A percentile compares a stretch with the other conserved stretches of the same genome.
phyloP scores from a whole-genome alignment of 225 moss, liverwort and hornwort genomes.

The Pseudisothecium myosuroides region DNA sequence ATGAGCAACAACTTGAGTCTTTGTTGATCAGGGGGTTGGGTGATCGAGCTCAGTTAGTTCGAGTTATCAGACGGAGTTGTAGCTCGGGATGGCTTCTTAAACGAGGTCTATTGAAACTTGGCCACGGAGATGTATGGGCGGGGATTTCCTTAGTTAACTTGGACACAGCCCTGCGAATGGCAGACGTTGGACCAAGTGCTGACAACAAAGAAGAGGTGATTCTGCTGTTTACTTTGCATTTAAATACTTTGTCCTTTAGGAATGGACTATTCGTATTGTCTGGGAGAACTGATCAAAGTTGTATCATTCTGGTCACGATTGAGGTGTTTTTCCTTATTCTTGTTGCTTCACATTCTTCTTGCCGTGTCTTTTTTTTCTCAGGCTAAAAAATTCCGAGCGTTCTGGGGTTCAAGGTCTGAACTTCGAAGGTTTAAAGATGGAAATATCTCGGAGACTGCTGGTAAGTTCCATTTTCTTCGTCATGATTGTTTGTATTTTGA shows the following conservation, averaged over 20 bases:
- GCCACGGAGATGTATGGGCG: conserved; percentile 31
- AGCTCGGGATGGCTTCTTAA: conserved; percentile 40
- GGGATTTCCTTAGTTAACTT: conserved; percentile 54
- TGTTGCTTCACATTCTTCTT: background rate
- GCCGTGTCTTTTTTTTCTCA: background rate
- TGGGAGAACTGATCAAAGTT: background rate
- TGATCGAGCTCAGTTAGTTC: conserved; percentile 60
- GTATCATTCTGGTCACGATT: background rate
- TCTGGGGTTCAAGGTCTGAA: conserved; percentile 89
- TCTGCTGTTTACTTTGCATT: background rate
- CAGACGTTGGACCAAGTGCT: conserved; percentile 86
- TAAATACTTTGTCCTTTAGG: background rate
- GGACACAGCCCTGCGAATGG: conserved; percentile 76
- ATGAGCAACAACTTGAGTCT: conserved; percentile 53
- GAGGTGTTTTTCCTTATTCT: background rate
- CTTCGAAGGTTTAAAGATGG: conserved; percentile 92
- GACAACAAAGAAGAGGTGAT: conserved; percentile 79
- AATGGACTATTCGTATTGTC: background rate
- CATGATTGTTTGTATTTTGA: background rate
- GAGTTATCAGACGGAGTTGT: conserved; percentile 50
- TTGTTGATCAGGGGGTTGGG: conserved; percentile 45
- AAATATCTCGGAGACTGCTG: conserved; percentile 85
- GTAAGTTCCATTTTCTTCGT: conserved; percentile 12
- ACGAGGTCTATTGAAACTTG: conserved; percentile 35
- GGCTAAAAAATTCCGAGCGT: conserved; percentile 72